Evolutionary conservation across 164 flowering plant genomes (phyloP).

Genomic region (Vitis amurensis): DNA sequence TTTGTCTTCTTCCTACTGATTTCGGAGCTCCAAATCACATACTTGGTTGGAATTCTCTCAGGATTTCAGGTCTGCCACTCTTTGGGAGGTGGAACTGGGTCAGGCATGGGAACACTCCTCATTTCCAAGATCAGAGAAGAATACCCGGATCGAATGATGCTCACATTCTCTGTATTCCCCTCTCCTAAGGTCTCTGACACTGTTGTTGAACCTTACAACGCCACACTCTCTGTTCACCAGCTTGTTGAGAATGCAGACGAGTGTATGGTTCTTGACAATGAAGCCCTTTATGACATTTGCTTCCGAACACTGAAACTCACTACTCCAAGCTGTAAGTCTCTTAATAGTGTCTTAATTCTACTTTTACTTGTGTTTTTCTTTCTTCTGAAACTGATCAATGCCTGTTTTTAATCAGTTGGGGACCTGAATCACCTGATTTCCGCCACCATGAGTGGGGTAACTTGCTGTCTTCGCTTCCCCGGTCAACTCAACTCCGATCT

Average conservation of each 20-base stretch:
- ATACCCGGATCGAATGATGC: no score
- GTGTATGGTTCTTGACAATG: conserved; percentile 52
- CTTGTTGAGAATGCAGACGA: conserved; percentile 53
- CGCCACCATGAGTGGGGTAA: conserved; percentile 57
- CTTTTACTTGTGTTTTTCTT: not conserved
- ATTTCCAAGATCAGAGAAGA: no score
- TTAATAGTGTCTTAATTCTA: not conserved
- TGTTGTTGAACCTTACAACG: conserved; percentile 51
- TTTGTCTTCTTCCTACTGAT: no score
- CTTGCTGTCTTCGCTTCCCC: conserved; percentile 44
- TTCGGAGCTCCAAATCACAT: no score
- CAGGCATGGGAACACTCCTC: conserved; percentile 47
- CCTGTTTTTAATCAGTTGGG: conserved; percentile 31
- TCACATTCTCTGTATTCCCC: no score
- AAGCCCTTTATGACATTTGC: conserved; percentile 51
- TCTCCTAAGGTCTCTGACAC: conserved; percentile 45
- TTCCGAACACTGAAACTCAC: conserved; percentile 51
- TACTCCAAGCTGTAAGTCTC: conserved; percentile 45
- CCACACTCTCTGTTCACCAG: conserved; percentile 51
- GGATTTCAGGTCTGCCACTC: conserved; percentile 52
- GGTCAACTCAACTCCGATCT: no score
- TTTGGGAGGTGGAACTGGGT: conserved; percentile 41
- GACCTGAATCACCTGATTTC: conserved; percentile 51
- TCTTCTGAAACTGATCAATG: no score
- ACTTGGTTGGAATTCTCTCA: no score